Base-by-base conservation (phyloP, 768 basidiomycete genomes). In the Amanita muscaria region DNA sequence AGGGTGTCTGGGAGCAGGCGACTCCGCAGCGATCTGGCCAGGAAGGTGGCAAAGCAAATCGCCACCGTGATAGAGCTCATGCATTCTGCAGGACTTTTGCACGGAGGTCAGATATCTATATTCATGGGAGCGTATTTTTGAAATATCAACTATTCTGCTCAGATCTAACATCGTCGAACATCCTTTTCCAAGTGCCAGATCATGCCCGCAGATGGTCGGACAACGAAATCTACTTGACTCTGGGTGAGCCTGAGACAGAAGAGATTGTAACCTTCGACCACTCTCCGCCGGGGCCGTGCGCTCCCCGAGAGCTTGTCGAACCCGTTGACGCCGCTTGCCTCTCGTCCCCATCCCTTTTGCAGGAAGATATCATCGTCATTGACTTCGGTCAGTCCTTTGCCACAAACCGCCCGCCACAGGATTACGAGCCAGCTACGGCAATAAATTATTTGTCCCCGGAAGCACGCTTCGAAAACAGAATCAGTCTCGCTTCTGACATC, bases 81-180 rank as follows among this genome's bases (percentile, higher is more conserved):
- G 34, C 44, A 40, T 38, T 37, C 29, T 2, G 27, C 23, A 30
- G 44, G 44, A 14, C 15, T 46, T 38, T 36, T 38, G 16, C 44
- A 46, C 27, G 44, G 37, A 36, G 35, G 39, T 30, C 25, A 19
- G 40, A 23, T 30, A 7, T 21, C 21, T 22, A 11, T 12, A 10
- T 24, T 22, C 37, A n/a, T n/a, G n/a, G n/a, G n/a, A n/a, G n/a
- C n/a, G n/a, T n/a, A n/a, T n/a, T n/a, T n/a, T n/a, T n/a, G n/a
- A n/a, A n/a, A n/a, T n/a, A n/a, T n/a, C n/a, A n/a, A 24, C 9
- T 21, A 22, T 39, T 22, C 27, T 29, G 6, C 37, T 39, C 37
- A 24, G 37, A 39, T 39, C 22, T 39, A 23, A 39, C 37, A n/a
- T 11, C 18, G n/a, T 15, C n/a, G 21, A 39, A 39, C 22, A 22